Conservation (phyloP, 139 green algal genomes). For the Auxenochlorella pyrenoidosa region DNA sequence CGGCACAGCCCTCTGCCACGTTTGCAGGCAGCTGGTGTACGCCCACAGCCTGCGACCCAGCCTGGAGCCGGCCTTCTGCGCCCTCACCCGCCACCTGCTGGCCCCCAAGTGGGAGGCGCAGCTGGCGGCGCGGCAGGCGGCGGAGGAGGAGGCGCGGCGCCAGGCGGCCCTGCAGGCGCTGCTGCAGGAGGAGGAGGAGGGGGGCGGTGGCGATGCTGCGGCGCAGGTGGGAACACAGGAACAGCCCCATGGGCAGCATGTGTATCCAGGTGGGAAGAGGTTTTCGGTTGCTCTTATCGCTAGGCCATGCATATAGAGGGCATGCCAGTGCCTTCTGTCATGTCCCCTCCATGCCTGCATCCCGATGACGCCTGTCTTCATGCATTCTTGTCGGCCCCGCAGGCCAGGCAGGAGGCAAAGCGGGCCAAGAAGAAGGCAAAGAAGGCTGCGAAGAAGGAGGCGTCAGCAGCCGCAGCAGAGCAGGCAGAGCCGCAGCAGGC, state of each 20-base stretch:
- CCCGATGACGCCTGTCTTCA: too few relatives aligned
- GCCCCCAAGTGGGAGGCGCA: constrained; percentile 2
- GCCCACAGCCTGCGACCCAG: not conserved
- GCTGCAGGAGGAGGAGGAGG: not conserved
- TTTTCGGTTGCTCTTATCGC: too few relatives aligned
- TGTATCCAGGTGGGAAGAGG: too few relatives aligned
- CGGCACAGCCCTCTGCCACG: too few relatives aligned
- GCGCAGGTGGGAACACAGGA: not conserved
- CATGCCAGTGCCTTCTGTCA: too few relatives aligned
- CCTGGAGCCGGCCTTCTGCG: not conserved
- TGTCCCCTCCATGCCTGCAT: too few relatives aligned
- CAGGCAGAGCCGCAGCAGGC: not conserved
- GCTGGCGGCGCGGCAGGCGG: not conserved
- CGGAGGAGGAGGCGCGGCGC: not conserved
- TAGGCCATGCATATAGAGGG: too few relatives aligned
- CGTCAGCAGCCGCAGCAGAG: not conserved
- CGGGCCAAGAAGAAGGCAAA: constrained; percentile 6
- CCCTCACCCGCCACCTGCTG: constrained; percentile 14
- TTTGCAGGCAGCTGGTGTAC: constrained; percentile 1
- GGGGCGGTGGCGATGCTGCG: not conserved
- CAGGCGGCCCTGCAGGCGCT: not conserved
- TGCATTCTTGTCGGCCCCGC: not conserved
- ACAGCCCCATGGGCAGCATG: too few relatives aligned
- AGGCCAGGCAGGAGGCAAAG: not conserved
- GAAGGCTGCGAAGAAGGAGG: not conserved